Percentiles rank a stretch among this genome's conserved stretches.
phyloP scores from a whole-genome alignment of 306 rosid species.

The Cicer pinnatifidum region DNA sequence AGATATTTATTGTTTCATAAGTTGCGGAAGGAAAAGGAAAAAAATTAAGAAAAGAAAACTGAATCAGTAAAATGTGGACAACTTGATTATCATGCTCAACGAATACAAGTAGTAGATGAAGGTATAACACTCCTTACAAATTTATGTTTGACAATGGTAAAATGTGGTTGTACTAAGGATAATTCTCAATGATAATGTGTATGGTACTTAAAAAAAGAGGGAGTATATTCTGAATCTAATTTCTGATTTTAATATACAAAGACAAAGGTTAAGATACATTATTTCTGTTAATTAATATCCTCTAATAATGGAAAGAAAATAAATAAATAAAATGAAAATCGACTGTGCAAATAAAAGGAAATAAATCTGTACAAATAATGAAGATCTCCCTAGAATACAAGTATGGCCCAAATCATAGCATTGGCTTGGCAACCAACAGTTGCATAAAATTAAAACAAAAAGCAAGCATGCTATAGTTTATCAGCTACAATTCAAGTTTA shows the following conservation, averaged over 20 bases:
- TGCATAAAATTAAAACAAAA: background rate
- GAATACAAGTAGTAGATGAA: no score
- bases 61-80: no score
- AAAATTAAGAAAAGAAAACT: no score
- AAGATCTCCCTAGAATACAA: background rate
- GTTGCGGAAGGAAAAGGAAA: no score
- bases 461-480: background rate
- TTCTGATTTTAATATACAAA: background rate
- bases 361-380: no score
- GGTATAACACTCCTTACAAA: no score
- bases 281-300: background rate
- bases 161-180: no score
- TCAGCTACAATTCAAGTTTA: background rate
- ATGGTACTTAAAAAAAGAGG: background rate
- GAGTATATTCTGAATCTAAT: background rate
- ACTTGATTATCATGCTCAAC: no score
- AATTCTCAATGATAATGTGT: no score
- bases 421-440: background rate
- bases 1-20: no score
- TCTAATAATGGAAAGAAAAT: background rate
- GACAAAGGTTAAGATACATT: background rate
- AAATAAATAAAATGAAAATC: background rate
- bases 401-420: background rate
- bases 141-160: no score
- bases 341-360: background rate